Base-by-base conservation (phyloP, 2,329 filamentous ascomycete genomes). In the Aureobasidium sp. region DNA sequence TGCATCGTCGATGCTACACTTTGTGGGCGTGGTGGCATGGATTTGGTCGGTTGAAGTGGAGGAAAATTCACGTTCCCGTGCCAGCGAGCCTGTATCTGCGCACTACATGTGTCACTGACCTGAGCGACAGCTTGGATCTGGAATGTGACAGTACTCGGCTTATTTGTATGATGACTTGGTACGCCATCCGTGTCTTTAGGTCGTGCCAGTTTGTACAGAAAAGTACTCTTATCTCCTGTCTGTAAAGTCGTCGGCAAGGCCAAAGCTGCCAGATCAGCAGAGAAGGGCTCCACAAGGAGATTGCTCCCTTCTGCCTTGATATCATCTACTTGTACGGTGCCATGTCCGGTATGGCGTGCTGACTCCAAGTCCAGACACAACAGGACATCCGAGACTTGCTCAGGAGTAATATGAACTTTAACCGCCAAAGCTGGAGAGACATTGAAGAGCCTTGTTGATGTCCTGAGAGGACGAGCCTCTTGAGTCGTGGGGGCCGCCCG, bases 331-430 rank as follows among this genome's bases (percentile, higher is more conserved):
- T 77, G 75, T 24, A 87, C 79, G 68, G 85, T 82, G 71, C 85
- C 57, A 36, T 39, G 89, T 53, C 86, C 83, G 63, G 87, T 84
- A 70, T 87, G 85, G 7, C 86, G 81, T 0, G 88, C 89, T 65
- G 90, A 86, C 73, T 92, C 89, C 43, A 92, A 74, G 69, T 92
- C 88, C 5, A 92, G 77, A 57, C 89, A 83, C 9, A 87, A 87
- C 63, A 92, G 82, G 77, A 20, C 85, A 81, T 51, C 57, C 27
- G 57, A 72, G 55, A 52, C 73, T 72, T 3, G 84, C 73, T 63
- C 82, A 84, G 10, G 84, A 76, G 87, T 85, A 71, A 90, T 90
- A 48, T 87, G 81, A 61, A 92, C 83, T 47, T 88, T 82, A 51
- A 87, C 86, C 70, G 90, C 87, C 12, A 90, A 78, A 2, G 85